Evolutionary conservation across 2,329 filamentous ascomycete species (phyloP), one percentile per base, ranked within the genome.

Genomic region (Bimuria novae-zelandiae): DNA sequence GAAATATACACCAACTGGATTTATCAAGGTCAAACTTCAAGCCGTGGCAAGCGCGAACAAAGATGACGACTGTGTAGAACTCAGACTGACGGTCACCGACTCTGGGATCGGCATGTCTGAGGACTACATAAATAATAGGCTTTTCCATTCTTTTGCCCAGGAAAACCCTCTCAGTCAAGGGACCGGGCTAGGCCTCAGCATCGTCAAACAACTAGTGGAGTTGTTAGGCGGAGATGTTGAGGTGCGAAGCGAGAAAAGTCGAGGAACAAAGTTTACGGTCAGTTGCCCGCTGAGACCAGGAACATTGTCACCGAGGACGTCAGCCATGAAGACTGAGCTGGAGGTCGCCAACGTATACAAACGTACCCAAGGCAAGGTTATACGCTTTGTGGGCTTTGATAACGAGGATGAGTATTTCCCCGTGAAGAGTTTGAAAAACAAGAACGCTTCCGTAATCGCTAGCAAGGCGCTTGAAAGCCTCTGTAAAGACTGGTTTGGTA

Each of bases 91-190:
- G 2, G 67, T 75, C 6, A 65, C 64, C 14, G 73, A 76, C 29
- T 73, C 72, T 14, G 73, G 73, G n/a, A 73, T 72, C 22, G 73
- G 73, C 2, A 76, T 76, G 70, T 74, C 71, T 1, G 63, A 72
- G 33, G 70, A 75, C 30, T 76, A 74, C 44, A 61, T 75, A 35
- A 65, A 71, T 51, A 65, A 68, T 32, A 63, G 69, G 37, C 57
- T 75, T 0, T 75, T 71, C 54, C 69, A 71, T 32, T 74, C 73
- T 2, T 76, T 76, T 43, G 69, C 72, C 1, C 73, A 76, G 50
- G 73, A 75, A 40, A 71, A 75, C 16, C 66, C 71, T 21, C 52
- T 75, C 4, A 69, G 64, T n/a, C 69, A 72, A 25, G 73, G 73
- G 11, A 74, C 72, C 11, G 73, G 73, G 10, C 62, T 76, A 2